Conservation (phyloP, 2,329 filamentous ascomycete species). For the Diaporthe ilicicola region DNA sequence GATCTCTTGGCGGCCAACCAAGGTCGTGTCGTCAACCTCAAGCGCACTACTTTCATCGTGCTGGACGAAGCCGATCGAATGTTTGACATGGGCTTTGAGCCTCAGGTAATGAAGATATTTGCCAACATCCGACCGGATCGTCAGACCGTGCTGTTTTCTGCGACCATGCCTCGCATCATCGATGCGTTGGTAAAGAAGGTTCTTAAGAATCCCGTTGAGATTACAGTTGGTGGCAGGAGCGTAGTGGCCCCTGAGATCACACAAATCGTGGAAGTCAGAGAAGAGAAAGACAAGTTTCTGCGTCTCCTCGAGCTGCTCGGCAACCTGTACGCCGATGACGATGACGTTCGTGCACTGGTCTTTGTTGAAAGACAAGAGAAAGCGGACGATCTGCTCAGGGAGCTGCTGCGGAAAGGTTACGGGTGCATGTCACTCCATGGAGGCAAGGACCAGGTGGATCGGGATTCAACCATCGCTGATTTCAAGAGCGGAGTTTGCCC, state of each 20-base stretch:
- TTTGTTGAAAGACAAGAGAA: constrained; percentile 95
- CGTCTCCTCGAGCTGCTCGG: constrained; percentile 87
- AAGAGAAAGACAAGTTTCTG: constrained; percentile 83
- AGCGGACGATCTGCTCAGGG: constrained; percentile 80
- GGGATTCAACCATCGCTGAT: constrained; percentile 89
- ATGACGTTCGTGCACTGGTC: constrained; percentile 88
- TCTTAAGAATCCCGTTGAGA: constrained; percentile 85
- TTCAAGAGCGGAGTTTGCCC: constrained; percentile 93
- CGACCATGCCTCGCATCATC: constrained; percentile 94
- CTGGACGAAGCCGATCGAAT: constrained; percentile 98
- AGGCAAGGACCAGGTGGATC: constrained; percentile 91
- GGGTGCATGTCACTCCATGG: constrained; percentile 94
- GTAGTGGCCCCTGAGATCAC: constrained; percentile 92
- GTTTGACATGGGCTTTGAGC: constrained; percentile 99
- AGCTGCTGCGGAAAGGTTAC: constrained; percentile 84
- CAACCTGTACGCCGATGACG: constrained; percentile 84
- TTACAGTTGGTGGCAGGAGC: constrained; percentile 88
- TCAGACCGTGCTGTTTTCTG: constrained; percentile 95
- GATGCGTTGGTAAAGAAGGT: constrained; percentile 90
- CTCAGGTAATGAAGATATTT: constrained; percentile 97
- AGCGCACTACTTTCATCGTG: constrained; percentile 90
- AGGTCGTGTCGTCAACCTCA: constrained; percentile 91
- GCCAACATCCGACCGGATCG: constrained; percentile 89
- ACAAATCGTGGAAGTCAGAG: constrained; percentile 88
- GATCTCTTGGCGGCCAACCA: constrained; percentile 93